Evolutionary conservation across 1,139 yeast species (phyloP).

Genomic region (Geotrichum candidum): DNA sequence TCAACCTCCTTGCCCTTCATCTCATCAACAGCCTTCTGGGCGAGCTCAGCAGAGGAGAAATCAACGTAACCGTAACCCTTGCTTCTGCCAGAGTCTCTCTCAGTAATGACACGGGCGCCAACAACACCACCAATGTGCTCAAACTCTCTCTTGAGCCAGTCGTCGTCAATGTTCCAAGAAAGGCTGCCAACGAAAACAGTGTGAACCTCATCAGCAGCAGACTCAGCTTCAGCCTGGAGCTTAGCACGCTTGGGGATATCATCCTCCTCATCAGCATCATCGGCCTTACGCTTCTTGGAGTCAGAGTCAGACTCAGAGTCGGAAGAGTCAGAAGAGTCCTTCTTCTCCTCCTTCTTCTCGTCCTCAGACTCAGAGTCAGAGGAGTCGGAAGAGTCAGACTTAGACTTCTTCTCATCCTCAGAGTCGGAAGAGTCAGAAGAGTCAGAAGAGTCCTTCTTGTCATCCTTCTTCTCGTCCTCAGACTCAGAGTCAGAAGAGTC

Average conservation of each 20-base stretch:
- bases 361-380: conserved; percentile 6
- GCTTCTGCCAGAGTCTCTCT: conserved; percentile 86
- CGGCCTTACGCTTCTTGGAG: conserved; percentile 24
- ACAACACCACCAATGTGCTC: conserved; percentile 75
- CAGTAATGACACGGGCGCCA: conserved; percentile 88
- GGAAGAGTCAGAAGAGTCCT: conserved; percentile 6
- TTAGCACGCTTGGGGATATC: conserved; percentile 42
- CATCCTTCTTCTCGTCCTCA: neutral
- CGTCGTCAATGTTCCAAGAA: conserved; percentile 96
- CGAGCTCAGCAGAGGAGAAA: conserved; percentile 66
- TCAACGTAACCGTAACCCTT: conserved; percentile 99
- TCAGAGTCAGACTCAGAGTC: neutral
- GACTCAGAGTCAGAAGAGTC: conserved; percentile 1
- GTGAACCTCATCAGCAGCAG: conserved; percentile 43
- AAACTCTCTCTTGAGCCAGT: conserved; percentile 84
- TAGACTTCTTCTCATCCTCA: neutral
- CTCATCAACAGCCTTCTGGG: conserved; percentile 82
- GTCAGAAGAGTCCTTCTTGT: neutral
- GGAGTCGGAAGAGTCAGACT: neutral
- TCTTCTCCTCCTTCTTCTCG: neutral
- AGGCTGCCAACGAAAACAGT: conserved; percentile 94
- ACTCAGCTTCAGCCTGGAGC: conserved; percentile 35
- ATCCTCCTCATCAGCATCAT: conserved; percentile 23
- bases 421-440: conserved; percentile 3
- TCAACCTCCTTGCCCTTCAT: conserved; percentile 92